phyloP scores from a whole-genome alignment of 345 rosid species.

The Lenwebbia sp. region DNA sequence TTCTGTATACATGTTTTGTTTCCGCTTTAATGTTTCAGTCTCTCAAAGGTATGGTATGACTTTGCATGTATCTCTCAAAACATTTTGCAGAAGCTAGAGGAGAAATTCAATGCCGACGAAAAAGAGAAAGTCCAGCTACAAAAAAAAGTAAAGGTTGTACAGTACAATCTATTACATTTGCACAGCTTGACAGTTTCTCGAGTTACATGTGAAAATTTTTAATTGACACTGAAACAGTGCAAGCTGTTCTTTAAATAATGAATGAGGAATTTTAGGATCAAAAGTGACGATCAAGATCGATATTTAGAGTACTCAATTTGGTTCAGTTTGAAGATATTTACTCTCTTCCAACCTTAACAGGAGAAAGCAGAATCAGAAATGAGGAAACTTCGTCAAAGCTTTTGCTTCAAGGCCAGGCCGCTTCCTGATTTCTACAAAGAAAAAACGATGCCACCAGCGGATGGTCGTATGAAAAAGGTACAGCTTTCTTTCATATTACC shows the following conservation, averaged over 20 bases:
- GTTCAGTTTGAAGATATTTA: not conserved
- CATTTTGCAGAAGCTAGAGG: constrained; percentile 68
- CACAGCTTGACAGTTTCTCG: not conserved
- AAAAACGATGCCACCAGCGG: constrained; percentile 13
- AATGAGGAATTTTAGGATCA: not conserved
- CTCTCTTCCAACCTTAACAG: constrained; percentile 21
- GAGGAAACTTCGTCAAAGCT: constrained; percentile 45
- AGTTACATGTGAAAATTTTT: not conserved
- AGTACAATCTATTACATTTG: not conserved
- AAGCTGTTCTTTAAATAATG: not conserved
- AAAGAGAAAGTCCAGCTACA: constrained; percentile 35
- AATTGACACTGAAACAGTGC: not conserved
- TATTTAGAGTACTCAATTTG: not conserved
- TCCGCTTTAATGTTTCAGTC: not conserved
- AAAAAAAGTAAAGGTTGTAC: constrained; percentile 30
- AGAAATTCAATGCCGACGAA: constrained; percentile 63
- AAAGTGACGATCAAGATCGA: not conserved
- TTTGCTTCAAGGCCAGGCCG: constrained; percentile 93
- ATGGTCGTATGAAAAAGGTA: constrained; percentile 41
- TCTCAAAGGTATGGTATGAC: not conserved
- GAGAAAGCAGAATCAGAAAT: constrained; percentile 59
- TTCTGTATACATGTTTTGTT: not conserved
- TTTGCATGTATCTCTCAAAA: not conserved
- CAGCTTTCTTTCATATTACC: not conserved
- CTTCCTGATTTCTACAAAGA: constrained; percentile 79